These are phyloP conservation scores for Cicer cuneatum DNA, from an alignment of 306 rosid genomes.

Conservation along the genomic window DNA sequence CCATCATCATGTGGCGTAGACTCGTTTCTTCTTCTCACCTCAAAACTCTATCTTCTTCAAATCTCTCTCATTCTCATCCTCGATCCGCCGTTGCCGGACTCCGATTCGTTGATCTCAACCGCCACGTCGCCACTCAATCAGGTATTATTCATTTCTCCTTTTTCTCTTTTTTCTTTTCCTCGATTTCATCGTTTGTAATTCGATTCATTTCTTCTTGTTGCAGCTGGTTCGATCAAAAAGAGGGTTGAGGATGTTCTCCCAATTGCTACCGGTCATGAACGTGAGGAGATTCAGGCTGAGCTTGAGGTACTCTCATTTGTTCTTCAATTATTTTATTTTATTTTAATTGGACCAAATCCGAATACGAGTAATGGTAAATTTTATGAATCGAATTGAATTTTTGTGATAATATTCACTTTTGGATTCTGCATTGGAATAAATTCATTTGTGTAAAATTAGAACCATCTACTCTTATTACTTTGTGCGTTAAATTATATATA, in stretches of 20 bases:
- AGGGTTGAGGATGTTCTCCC: slow-evolving; percentile 87
- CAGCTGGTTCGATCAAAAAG: slow-evolving; percentile 54
- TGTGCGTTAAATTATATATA: too few relatives aligned
- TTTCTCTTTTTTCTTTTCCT: not conserved
- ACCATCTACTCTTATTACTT: not conserved
- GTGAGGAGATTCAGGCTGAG: slow-evolving; percentile 90
- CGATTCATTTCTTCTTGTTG: slow-evolving; percentile 5
- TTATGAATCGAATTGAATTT: slow-evolving; percentile 4
- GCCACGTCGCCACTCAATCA: slow-evolving; percentile 44
- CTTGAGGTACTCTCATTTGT: slow-evolving; percentile 53
- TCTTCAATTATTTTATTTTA: not conserved
- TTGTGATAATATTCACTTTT: not conserved
- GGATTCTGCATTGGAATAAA: not conserved
- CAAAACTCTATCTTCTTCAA: slow-evolving; percentile 59
- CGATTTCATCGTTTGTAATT: not conserved
- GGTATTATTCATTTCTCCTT: slow-evolving; percentile 31
- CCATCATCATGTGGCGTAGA: slow-evolving; percentile 81
- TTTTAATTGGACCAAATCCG: not conserved
- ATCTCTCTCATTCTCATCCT: slow-evolving; percentile 45
- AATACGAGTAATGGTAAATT: not conserved
- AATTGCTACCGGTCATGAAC: slow-evolving; percentile 96
- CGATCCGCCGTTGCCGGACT: slow-evolving; percentile 46
- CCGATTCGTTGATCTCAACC: slow-evolving; percentile 24
- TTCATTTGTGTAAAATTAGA: not conserved
- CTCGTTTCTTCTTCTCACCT: slow-evolving; percentile 70